phyloP scores from a whole-genome alignment of 805 yeast species.

The Blastobotrys chiropterorum region DNA sequence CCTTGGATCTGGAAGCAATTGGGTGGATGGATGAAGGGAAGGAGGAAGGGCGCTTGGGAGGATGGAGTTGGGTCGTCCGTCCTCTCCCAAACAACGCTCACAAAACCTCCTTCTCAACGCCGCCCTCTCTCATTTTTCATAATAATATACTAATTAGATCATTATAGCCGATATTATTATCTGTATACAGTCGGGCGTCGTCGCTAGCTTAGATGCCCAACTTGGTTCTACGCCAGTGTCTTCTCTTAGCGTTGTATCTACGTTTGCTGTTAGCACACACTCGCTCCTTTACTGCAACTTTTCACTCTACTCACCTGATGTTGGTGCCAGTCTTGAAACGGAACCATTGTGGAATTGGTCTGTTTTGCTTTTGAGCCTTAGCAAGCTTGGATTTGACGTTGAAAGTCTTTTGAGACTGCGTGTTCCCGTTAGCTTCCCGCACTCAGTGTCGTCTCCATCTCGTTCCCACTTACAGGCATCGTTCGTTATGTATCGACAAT shows the following conservation, averaged over 20 bases:
- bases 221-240: slow-evolving; percentile 99
- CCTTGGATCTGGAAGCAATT: no score
- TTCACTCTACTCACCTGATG: slow-evolving; percentile 44
- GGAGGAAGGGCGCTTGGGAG: no score
- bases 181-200: not conserved
- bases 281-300: not conserved
- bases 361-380: slow-evolving; percentile 97
- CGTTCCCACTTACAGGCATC: slow-evolving; percentile 13
- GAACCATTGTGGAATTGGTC: slow-evolving; percentile 99
- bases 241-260: slow-evolving; percentile 97
- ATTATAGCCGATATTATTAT: slow-evolving; percentile 1
- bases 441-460: not conserved
- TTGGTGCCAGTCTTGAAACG: slow-evolving; percentile 97
- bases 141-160: slow-evolving; percentile 1
- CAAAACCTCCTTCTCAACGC: slow-evolving; percentile 64
- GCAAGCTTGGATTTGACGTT: slow-evolving; percentile 97
- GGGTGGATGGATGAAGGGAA: no score
- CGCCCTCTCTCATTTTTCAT: not conserved
- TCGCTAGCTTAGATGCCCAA: slow-evolving; percentile 67
- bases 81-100: slow-evolving; percentile 73
- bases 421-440: slow-evolving; percentile 10
- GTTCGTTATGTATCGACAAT: not conserved
- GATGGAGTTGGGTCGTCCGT: no score
- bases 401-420: slow-evolving; percentile 77
- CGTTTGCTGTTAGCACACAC: slow-evolving; percentile 5